Evolutionary conservation across 2,329 filamentous ascomycete genomes (phyloP).

Genomic region (Venturia pyrina): DNA sequence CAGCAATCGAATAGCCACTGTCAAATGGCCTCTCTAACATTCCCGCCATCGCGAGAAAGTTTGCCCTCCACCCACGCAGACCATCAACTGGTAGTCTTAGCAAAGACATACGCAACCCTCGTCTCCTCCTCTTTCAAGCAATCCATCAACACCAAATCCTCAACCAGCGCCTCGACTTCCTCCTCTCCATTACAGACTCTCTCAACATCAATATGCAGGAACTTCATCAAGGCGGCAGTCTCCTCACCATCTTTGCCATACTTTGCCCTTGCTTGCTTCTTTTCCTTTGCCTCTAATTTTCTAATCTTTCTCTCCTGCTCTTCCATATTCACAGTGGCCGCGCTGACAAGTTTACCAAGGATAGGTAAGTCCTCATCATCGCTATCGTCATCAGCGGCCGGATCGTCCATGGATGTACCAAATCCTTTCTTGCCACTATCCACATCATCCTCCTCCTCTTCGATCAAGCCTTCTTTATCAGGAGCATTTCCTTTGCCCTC

Average conservation of each 20-base stretch:
- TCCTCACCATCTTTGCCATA: slow-evolving; percentile 27
- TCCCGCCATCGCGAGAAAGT: not conserved
- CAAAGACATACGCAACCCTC: slow-evolving; percentile 40
- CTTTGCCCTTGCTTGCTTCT: slow-evolving; percentile 22
- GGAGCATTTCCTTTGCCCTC: slow-evolving; percentile 39
- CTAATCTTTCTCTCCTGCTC: slow-evolving; percentile 34
- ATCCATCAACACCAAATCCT: slow-evolving; percentile 41
- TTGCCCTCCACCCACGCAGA: not conserved
- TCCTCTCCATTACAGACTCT: slow-evolving; percentile 19
- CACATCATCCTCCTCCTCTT: slow-evolving; percentile 10
- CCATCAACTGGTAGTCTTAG: slow-evolving; percentile 25
- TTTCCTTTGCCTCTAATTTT: slow-evolving; percentile 36
- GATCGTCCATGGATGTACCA: slow-evolving; percentile 12
- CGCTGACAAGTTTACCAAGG: slow-evolving; percentile 26
- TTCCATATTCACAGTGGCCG: slow-evolving; percentile 36
- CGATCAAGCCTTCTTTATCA: slow-evolving; percentile 9
- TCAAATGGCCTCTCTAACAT: not conserved
- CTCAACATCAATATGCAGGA: slow-evolving; percentile 39
- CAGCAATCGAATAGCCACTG: no score
- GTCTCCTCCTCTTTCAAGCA: slow-evolving; percentile 37
- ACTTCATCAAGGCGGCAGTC: slow-evolving; percentile 44
- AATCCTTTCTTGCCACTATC: slow-evolving; percentile 12
- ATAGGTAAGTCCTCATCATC: slow-evolving; percentile 21
- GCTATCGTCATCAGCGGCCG: slow-evolving; percentile 17
- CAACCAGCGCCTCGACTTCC: slow-evolving; percentile 27